Evolutionary conservation across 1,139 yeast species (phyloP), one percentile per base, ranked within the genome.

Genomic region (Blastobotrys ciferrii): DNA sequence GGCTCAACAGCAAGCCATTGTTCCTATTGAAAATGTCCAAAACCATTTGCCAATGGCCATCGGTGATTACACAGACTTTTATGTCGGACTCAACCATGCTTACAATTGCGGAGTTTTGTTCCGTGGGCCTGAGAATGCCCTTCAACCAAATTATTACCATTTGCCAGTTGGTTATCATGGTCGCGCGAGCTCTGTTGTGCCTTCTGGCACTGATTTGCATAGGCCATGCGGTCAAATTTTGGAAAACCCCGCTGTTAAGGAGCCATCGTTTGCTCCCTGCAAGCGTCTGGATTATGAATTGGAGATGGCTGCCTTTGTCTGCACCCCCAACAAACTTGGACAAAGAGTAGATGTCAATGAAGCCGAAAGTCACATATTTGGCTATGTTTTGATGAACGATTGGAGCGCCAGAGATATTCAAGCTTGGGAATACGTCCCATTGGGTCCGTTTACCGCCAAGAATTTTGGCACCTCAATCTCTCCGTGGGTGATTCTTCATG

Each of bases 121-220:
- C 36, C 46, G 63, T 18, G 60, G 56, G 7, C 57, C 58, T 9
- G 52, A 55, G 7, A 57, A 55, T 33, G 64, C 63, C 2, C 51
- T 60, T 17, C 55, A 58, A 25, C 62, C 59, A 23, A 60, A 60
- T 47, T 60, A 58, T 46, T 49, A 53, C 33, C 61, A 58, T 32
- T 38, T 58, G 12, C 64, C 64, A 2, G 62, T 61, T 5, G 64
- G 62, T 4, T 61, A 61, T 42, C 64, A 61, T 30, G 64, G 64
- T n/a, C 52, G 64, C 28, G 61, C 63, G 12, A 53, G 58, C 19
- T 57, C 62, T 1, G 56, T 61, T 9, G 61, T 60, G 14, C 55
- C 58, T 5, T 58, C 64, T 9, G 64, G 64, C 2, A 60, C 64
- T 3, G 51, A 54, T 14, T 46, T 61, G 18, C 52, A 48, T n/a